Evolutionary conservation across 306 rosid species (phyloP), one percentile per base, ranked within the genome.

Genomic region (Cercis canadensis): DNA sequence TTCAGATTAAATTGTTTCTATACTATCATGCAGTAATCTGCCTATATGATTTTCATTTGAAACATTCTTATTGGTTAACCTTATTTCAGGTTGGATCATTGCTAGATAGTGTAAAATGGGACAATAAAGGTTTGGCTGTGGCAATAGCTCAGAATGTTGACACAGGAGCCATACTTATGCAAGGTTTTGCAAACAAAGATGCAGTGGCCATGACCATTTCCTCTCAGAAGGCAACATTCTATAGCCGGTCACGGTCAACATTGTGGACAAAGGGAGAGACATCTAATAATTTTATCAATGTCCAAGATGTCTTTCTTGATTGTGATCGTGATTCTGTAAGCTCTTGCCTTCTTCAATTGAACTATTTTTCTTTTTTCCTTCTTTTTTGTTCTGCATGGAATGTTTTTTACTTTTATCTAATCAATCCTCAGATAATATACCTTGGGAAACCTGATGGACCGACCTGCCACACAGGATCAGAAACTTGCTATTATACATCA

Each of bases 201-300:
- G 99, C 92, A 46, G 70, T 94, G 33, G 70, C 68, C 13, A 55
- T 76, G 46, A 87, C 91, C 75, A 44, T 88, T 54, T 83, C 80
- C 72, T 81, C 92, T 32, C 79, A 81, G 17, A 94, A 81, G 84
- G 98, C 96, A 24, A 90, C 96, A 33, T 90, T 94, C 89, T 94
- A 60, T 72, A 94, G 97, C 75, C 90, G 96, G 32, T 90, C 98
- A 0, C 81, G 96, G 44, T 90, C 95, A 18, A 14, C 81, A 6
- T 74, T 90, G 75, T 90, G 98, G 98, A 94, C 90, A 37, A 94
- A 94, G 78, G 96, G 97, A 70, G 97, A 91, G 86, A 87, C 95
- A 43, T 94, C 97, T 11, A 94, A 81, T 57, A 94, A 94, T 80
- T 94, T 94, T 83, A 94, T 94, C 73, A 89, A 87, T 69, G 75